Percentiles rank a stretch among this genome's conserved stretches.
phyloP scores from a whole-genome alignment of 352 stramenopile species.

The Globisporangium acanthophoron region DNA sequence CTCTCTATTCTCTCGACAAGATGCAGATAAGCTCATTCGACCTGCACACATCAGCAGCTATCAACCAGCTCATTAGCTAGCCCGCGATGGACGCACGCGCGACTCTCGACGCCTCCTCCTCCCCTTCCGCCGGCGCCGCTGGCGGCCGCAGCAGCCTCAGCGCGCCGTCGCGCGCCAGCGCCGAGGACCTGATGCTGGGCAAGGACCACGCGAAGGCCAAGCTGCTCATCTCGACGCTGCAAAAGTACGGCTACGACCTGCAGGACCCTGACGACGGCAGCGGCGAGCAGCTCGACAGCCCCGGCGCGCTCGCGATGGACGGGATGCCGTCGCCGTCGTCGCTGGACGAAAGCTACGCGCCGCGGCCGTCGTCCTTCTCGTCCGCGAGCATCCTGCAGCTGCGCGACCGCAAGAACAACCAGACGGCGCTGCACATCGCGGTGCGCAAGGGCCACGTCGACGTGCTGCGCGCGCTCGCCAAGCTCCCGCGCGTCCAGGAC shows the following conservation, averaged over 20 bases:
- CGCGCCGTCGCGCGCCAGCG: background rate
- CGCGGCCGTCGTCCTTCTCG: slow-evolving; percentile 18
- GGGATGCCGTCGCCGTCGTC: slow-evolving; percentile 18
- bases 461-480: slow-evolving; percentile 70
- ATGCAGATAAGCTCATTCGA: too few species aligned
- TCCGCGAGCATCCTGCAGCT: slow-evolving; percentile 68
- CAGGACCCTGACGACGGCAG: slow-evolving; percentile 21
- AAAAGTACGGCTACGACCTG: slow-evolving; percentile 84
- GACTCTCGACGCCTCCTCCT: too few species aligned
- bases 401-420: slow-evolving; percentile 78
- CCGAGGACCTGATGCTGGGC: background rate
- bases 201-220: slow-evolving; percentile 54
- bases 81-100: background rate
- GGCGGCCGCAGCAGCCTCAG: background rate
- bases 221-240: slow-evolving; percentile 72
- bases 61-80: too few species aligned
- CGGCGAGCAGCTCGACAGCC: slow-evolving; percentile 9
- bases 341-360: slow-evolving; percentile 29
- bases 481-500: slow-evolving; percentile 61
- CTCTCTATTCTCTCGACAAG: too few species aligned
- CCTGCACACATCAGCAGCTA: too few species aligned
- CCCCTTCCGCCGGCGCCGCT: background rate
- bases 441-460: slow-evolving; percentile 82
- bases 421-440: slow-evolving; percentile 80
- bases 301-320: background rate